Evolutionary conservation across 2,329 filamentous ascomycete species (phyloP), one percentile per base, ranked within the genome.

Genomic region (Coniella lustricola): DNA sequence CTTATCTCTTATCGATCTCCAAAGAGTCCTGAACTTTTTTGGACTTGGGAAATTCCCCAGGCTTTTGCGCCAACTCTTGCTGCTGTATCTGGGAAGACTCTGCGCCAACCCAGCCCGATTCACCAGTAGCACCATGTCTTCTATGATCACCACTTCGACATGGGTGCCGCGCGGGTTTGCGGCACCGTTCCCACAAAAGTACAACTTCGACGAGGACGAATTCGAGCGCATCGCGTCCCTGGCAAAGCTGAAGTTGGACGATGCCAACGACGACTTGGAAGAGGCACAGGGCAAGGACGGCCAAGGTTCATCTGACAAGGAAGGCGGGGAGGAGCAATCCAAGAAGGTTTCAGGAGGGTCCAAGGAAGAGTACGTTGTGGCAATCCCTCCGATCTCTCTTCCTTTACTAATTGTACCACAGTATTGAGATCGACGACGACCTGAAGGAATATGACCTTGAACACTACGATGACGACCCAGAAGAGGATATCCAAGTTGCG

Each of bases 361-460:
- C 16, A 57, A 61, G 8, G 58, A 60, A 17, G 56, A 64, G 59
- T 72, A 66, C 57, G 72, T 68, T 32, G 1, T 21, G 7, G 7
- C 5, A 17, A 7, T 14, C 22, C 29, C 41, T 44, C 33, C 51
- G 52, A 20, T 10, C 3, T 17, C 29, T n/a, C n/a, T 10, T 13
- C 20, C 9, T 45, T 21, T 38, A 54, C 59, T 61, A 48, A 62
- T 34, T n/a, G 7, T 2, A 4, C 35, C n/a, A 20, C 55, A 78
- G 75, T 16, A 64, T 71, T 45, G 64, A 71, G 48, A 71, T 80
- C 55, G 89, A 95, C 62, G 88, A 94, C 57, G 90, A 95, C 64
- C 76, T 98, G 43, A 93, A 91, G 68, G 90, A 98, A 68, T 98
- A 96, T 68, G 85, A 98, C 63, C 77, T 98, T 47, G 91, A 97